These are phyloP conservation scores for Talaromyces sp. DNA, from an alignment of 2,329 filamentous ascomycete species.

Conservation along the genomic window DNA sequence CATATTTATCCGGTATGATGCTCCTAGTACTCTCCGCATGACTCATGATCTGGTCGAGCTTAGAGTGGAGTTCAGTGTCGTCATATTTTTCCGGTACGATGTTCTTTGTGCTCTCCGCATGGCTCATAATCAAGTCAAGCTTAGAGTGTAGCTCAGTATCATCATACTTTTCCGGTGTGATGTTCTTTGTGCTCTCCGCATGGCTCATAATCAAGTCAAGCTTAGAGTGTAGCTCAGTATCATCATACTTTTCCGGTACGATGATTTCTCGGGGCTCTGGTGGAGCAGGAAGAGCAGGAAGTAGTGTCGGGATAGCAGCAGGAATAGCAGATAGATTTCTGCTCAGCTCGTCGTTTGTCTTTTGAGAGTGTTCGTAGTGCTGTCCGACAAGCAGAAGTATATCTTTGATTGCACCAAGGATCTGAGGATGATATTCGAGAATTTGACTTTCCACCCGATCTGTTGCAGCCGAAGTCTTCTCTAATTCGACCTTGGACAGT, in stretches of 20 bases:
- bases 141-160: constrained; percentile 54
- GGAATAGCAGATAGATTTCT: constrained; percentile 49
- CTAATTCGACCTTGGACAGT: constrained; percentile 73
- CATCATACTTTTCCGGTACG: constrained; percentile 58
- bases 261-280: constrained; percentile 27
- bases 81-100: constrained; percentile 63
- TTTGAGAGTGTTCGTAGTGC: constrained; percentile 83
- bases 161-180: constrained; percentile 59
- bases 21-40: constrained; percentile 57
- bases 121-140: constrained; percentile 44
- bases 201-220: constrained; percentile 45
- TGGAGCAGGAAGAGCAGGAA: constrained; percentile 45
- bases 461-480: constrained; percentile 66
- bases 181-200: constrained; percentile 56
- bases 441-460: constrained; percentile 73
- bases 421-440: constrained; percentile 78
- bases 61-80: constrained; percentile 52
- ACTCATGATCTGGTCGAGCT: constrained; percentile 46
- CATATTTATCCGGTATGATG: constrained; percentile 48
- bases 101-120: constrained; percentile 54
- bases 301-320: constrained; percentile 51
- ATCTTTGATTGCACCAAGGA: constrained; percentile 79
- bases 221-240: constrained; percentile 54
- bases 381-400: constrained; percentile 76
- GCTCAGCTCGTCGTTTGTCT: constrained; percentile 57